A percentile compares a stretch with the other conserved stretches of the same genome.
Conservation (phyloP, 495 filamentous ascomycete genomes). For the Xylaria cubensis region DNA sequence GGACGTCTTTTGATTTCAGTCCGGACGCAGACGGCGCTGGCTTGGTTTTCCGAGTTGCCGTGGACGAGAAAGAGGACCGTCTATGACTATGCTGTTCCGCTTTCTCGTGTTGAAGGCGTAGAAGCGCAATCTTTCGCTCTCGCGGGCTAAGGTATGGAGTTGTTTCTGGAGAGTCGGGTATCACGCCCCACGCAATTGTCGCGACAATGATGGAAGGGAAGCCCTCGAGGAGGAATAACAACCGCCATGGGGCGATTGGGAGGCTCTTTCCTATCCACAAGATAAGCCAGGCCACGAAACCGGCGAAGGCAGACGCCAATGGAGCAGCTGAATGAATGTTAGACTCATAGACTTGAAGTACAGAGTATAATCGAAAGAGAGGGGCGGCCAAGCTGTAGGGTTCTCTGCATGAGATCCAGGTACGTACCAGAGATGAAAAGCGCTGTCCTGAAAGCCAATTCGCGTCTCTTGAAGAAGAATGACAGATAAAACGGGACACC, state of each 20-base stretch:
- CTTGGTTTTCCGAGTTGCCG: conserved; percentile 26
- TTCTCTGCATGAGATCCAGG: conserved; percentile 33
- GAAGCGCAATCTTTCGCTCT: conserved; percentile 75
- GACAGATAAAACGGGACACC: conserved; percentile 81
- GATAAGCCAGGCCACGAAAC: conserved; percentile 83
- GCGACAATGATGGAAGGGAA: conserved; percentile 75
- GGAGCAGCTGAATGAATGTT: conserved; percentile 65
- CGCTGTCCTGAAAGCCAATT: conserved; percentile 80
- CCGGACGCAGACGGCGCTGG: conserved; percentile 59
- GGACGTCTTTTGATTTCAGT: conserved; percentile 46
- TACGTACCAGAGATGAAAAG: conserved; percentile 72
- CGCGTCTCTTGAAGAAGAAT: conserved; percentile 85
- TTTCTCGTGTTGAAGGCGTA: conserved; percentile 56
- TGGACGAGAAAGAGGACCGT: conserved; percentile 7
- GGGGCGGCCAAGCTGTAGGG: neutral
- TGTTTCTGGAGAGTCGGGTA: conserved; percentile 75
- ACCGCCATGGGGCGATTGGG: conserved; percentile 77
- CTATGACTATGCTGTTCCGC: conserved; percentile 1
- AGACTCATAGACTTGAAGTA: conserved; percentile 46
- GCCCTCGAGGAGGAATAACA: conserved; percentile 88
- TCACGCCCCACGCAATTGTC: conserved; percentile 69
- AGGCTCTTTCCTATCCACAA: conserved; percentile 64
- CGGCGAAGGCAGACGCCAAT: conserved; percentile 82
- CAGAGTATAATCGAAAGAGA: conserved; percentile 26
- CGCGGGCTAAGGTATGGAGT: conserved; percentile 74